Percentiles rank a stretch among this genome's conserved stretches.
These are phyloP conservation scores for Auriculariales sp. DNA, from an alignment of 768 basidiomycete genomes.

Conservation along the genomic window DNA sequence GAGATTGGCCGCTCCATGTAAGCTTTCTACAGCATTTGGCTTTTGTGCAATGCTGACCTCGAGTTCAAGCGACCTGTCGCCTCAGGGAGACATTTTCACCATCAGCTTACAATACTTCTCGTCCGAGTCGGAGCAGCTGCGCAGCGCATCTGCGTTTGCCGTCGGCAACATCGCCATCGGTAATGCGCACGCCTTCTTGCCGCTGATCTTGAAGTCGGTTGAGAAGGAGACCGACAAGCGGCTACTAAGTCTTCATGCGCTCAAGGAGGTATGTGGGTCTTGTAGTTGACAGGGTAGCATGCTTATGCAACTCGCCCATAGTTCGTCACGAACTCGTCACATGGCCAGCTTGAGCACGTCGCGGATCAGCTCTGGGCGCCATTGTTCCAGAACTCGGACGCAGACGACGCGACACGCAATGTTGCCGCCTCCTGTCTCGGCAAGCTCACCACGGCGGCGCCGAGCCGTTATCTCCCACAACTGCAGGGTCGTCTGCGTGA, in stretches of 20 bases:
- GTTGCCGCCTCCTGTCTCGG: conserved; percentile 95
- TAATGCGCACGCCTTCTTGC: conserved; percentile 75
- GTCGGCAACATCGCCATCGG: conserved; percentile 95
- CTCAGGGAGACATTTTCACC: conserved; percentile 64
- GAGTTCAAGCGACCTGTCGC: conserved; percentile 66
- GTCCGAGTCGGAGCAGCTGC: conserved; percentile 69
- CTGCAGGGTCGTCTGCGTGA: conserved; percentile 70
- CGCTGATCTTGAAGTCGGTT: conserved; percentile 65
- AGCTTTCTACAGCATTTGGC: not conserved
- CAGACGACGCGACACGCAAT: conserved; percentile 85
- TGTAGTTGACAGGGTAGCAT: not conserved
- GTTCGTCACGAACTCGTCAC: conserved; percentile 86
- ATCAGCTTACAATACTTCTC: conserved; percentile 60
- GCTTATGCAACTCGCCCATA: conserved; percentile 14
- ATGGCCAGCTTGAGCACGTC: conserved; percentile 68
- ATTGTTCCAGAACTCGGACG: conserved; percentile 79
- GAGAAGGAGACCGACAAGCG: conserved; percentile 66
- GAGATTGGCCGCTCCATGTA: conserved; percentile 88
- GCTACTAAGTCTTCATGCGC: conserved; percentile 74
- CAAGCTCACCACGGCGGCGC: conserved; percentile 84
- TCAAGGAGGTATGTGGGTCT: conserved; percentile 65
- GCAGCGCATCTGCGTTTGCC: conserved; percentile 88
- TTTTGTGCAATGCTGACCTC: not conserved
- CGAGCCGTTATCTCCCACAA: conserved; percentile 81
- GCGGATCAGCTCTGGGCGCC: conserved; percentile 88